phyloP scores from a whole-genome alignment of 2,329 filamentous ascomycete genomes.

The Alternaria panax region DNA sequence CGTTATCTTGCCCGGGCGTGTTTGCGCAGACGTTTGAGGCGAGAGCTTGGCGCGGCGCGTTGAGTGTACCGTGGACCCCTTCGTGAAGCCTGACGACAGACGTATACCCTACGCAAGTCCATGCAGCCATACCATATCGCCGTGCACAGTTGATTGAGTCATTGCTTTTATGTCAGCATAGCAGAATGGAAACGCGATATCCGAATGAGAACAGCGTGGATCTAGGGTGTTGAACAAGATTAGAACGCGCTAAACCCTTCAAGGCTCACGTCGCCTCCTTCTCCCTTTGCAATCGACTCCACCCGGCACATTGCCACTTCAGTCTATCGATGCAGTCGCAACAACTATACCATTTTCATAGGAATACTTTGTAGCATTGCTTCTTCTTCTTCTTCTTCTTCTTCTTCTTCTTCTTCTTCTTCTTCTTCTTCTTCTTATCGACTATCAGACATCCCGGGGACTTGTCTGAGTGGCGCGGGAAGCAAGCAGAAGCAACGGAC shows the following conservation, averaged over 20 bases:
- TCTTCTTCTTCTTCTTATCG: not conserved
- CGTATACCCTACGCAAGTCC: not conserved
- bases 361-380: not conserved
- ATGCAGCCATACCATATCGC: no score
- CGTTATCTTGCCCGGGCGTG: no score
- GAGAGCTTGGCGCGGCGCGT: not conserved
- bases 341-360: not conserved
- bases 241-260: not conserved
- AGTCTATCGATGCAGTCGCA: not conserved
- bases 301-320: not conserved
- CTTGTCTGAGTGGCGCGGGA: not conserved
- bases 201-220: not conserved
- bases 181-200: not conserved
- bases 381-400: not conserved
- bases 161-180: not conserved
- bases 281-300: not conserved
- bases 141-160: no score
- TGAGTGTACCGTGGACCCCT: not conserved
- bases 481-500: not conserved
- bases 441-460: not conserved
- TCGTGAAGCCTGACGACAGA: not conserved
- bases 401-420: no score
- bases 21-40: not conserved
- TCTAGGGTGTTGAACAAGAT: not conserved
- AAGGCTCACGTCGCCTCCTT: not conserved